Evolutionary conservation across 305 asterid species (phyloP).

Genomic region (Salvia sclarea): DNA sequence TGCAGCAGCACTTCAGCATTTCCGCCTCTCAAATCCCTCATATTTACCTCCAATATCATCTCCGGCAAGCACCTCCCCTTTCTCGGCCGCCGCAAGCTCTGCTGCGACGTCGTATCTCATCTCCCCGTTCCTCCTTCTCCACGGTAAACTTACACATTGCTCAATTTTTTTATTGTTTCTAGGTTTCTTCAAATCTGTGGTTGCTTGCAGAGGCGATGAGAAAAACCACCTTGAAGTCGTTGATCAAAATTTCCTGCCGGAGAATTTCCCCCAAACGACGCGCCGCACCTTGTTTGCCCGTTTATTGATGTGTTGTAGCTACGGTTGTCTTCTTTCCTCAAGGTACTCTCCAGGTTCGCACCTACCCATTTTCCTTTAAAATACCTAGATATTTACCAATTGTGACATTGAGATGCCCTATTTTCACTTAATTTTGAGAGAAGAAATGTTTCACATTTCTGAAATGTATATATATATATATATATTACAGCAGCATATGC

Average conservation of each 20-base stretch:
- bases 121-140: slow-evolving; percentile 43
- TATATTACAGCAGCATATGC: slow-evolving; percentile 79
- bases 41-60: slow-evolving; percentile 29
- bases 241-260: slow-evolving; percentile 34
- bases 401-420: background rate
- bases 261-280: slow-evolving; percentile 36
- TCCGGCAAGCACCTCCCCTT: slow-evolving; percentile 35
- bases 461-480: background rate
- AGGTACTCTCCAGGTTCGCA: slow-evolving; percentile 87
- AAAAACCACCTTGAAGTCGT: slow-evolving; percentile 29
- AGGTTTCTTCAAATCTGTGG: background rate
- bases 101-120: slow-evolving; percentile 55
- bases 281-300: slow-evolving; percentile 70
- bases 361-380: slow-evolving; percentile 28
- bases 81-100: slow-evolving; percentile 84
- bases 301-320: slow-evolving; percentile 50
- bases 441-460: too few relatives aligned
- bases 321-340: slow-evolving; percentile 56
- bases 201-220: slow-evolving; percentile 40
- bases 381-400: background rate
- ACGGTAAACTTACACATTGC: slow-evolving; percentile 36
- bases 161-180: background rate
- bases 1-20: slow-evolving; percentile 34
- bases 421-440: background rate
- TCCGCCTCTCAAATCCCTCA: slow-evolving; percentile 36